Percentiles rank a stretch among this genome's conserved stretches.
Evolutionary conservation across 2,329 filamentous ascomycete genomes (phyloP).

Genomic region (Fusarium coicis): DNA sequence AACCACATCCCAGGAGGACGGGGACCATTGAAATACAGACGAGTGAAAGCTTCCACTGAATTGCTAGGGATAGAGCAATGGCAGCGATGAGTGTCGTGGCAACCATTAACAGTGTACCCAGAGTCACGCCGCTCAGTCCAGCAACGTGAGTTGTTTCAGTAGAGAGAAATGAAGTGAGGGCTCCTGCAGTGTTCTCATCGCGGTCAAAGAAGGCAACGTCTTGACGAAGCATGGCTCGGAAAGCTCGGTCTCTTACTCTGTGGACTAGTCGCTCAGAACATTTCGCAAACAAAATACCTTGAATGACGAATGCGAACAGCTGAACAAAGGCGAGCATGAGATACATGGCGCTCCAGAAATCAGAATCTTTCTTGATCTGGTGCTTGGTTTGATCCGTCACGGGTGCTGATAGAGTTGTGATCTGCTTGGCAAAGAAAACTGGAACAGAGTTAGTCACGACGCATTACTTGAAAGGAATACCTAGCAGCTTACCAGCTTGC

Average conservation of each 20-base stretch:
- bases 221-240: slow-evolving; percentile 89
- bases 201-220: slow-evolving; percentile 93
- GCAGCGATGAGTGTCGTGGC: slow-evolving; percentile 81
- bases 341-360: slow-evolving; percentile 92
- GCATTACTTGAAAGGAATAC: not conserved
- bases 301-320: slow-evolving; percentile 73
- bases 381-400: slow-evolving; percentile 61
- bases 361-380: slow-evolving; percentile 73
- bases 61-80: slow-evolving; percentile 74
- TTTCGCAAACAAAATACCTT: slow-evolving; percentile 81
- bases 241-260: slow-evolving; percentile 82
- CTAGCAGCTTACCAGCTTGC: slow-evolving; percentile 43
- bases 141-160: slow-evolving; percentile 91
- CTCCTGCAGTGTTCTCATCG: slow-evolving; percentile 89
- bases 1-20: slow-evolving; percentile 81
- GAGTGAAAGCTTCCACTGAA: slow-evolving; percentile 89
- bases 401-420: slow-evolving; percentile 72
- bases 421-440: slow-evolving; percentile 90
- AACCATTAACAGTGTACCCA: slow-evolving; percentile 87
- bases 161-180: slow-evolving; percentile 87
- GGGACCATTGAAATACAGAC: slow-evolving; percentile 85
- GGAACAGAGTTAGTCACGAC: slow-evolving; percentile 54
- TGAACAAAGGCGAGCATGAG: slow-evolving; percentile 82
- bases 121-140: slow-evolving; percentile 85
- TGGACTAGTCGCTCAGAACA: slow-evolving; percentile 89